A percentile compares a stretch with the other conserved stretches of the same genome.
These are phyloP conservation scores for Oryza glumipatula DNA, from an alignment of 176 grass and related monocot species.

Conservation along the genomic window DNA sequence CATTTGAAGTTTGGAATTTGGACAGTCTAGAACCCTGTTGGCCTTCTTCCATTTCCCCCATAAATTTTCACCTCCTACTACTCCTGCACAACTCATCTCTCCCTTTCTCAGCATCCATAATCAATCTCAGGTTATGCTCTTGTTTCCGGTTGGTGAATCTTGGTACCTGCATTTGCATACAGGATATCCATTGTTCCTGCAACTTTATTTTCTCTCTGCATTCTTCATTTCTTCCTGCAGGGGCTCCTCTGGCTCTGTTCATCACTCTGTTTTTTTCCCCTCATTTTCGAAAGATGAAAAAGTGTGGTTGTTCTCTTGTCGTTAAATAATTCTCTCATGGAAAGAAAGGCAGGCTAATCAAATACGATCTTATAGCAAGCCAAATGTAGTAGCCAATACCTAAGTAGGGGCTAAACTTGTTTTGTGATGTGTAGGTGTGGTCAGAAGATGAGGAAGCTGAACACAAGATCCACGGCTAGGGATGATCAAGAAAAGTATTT, in stretches of 20 bases:
- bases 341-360: not conserved
- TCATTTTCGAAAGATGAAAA: too few relatives aligned
- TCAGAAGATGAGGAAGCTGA: not conserved
- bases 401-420: not conserved
- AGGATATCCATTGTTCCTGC: not conserved
- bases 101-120: not conserved
- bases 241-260: not conserved
- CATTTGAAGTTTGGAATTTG: not conserved
- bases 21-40: not conserved
- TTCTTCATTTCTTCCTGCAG: not conserved
- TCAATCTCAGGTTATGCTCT: not conserved
- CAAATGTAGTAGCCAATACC: too few relatives aligned
- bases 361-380: too few relatives aligned
- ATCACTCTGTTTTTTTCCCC: not conserved
- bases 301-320: not conserved
- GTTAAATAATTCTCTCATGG: not conserved
- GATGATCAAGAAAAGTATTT: not conserved
- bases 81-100: too few relatives aligned
- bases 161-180: not conserved
- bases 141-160: not conserved
- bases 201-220: too few relatives aligned
- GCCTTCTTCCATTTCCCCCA: not conserved
- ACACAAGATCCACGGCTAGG: slow-evolving; percentile 3
- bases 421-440: not conserved
- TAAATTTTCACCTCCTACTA: not conserved